Conservation (phyloP, 768 basidiomycete species). For the Hypholoma sublateritium region DNA sequence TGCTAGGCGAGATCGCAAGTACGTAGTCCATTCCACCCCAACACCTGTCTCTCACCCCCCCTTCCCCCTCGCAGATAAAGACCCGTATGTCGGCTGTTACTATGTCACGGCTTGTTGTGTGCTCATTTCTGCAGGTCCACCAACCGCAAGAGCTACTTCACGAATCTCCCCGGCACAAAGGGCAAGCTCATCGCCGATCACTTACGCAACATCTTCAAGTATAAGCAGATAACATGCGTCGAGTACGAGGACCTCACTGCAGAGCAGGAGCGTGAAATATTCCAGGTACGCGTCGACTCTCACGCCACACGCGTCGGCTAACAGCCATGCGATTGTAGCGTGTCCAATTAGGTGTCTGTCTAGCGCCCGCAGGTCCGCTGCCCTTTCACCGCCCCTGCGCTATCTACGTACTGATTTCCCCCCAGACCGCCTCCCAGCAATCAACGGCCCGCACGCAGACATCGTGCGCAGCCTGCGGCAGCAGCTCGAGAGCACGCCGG, state of each 20-base stretch:
- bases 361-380: slow-evolving; percentile 45
- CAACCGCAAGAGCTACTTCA: slow-evolving; percentile 24
- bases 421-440: slow-evolving; percentile 49
- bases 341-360: slow-evolving; percentile 51
- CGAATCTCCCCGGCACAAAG: slow-evolving; percentile 16
- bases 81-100: slow-evolving; percentile 19
- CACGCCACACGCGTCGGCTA: not conserved
- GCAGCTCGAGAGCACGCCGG: slow-evolving; percentile 31
- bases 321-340: slow-evolving; percentile 31
- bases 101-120: not conserved
- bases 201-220: slow-evolving; percentile 35
- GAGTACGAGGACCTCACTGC: slow-evolving; percentile 50
- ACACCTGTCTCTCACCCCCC: not conserved
- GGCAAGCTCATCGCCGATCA: slow-evolving; percentile 17
- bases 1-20: slow-evolving; percentile 4
- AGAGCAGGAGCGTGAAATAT: slow-evolving; percentile 68
- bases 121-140: slow-evolving; percentile 11
- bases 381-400: not conserved
- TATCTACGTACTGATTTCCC: slow-evolving; percentile 3
- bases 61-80: slow-evolving; percentile 3
- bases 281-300: slow-evolving; percentile 38
- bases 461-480: slow-evolving; percentile 41
- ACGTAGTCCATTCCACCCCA: not conserved
- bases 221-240: slow-evolving; percentile 49
- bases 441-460: slow-evolving; percentile 44